These are phyloP conservation scores for Globisporangium nodosum DNA, from an alignment of 352 stramenopile genomes.

Conservation along the genomic window DNA sequence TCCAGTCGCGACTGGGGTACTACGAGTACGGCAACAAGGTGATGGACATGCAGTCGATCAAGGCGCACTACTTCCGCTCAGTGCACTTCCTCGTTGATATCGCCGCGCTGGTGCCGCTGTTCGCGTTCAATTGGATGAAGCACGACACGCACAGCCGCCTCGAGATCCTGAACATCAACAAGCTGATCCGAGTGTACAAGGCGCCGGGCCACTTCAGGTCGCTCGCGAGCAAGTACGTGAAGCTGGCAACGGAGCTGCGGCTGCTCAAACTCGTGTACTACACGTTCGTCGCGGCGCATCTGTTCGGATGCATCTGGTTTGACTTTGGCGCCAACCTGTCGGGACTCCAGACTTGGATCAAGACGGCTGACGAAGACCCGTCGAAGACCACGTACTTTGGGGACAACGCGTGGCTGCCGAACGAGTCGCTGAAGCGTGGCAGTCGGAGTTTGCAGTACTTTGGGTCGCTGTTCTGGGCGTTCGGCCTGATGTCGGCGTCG, in stretches of 20 bases:
- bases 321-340: slow-evolving; percentile 49
- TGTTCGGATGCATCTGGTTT: slow-evolving; percentile 57
- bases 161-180: slow-evolving; percentile 53
- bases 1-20: slow-evolving; percentile 46
- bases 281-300: slow-evolving; percentile 43
- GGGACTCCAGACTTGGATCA: slow-evolving; percentile 22
- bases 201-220: slow-evolving; percentile 34
- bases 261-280: slow-evolving; percentile 54
- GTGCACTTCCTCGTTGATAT: slow-evolving; percentile 37
- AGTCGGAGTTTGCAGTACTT: slow-evolving; percentile 37
- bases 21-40: slow-evolving; percentile 69
- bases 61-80: slow-evolving; percentile 35
- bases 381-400: slow-evolving; percentile 19
- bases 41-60: slow-evolving; percentile 38
- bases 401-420: slow-evolving; percentile 24
- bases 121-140: slow-evolving; percentile 32
- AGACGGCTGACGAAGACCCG: not conserved
- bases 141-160: slow-evolving; percentile 4
- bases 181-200: slow-evolving; percentile 51
- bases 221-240: slow-evolving; percentile 48
- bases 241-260: slow-evolving; percentile 39
- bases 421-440: slow-evolving; percentile 12
- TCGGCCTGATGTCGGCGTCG: slow-evolving; percentile 54
- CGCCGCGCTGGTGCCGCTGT: slow-evolving; percentile 33
- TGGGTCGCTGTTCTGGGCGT: slow-evolving; percentile 45